Percentiles rank a stretch among this genome's conserved stretches.
These are phyloP conservation scores for Byssochlamys sp. DNA, from an alignment of 2,329 filamentous ascomycete genomes.

Conservation along the genomic window DNA sequence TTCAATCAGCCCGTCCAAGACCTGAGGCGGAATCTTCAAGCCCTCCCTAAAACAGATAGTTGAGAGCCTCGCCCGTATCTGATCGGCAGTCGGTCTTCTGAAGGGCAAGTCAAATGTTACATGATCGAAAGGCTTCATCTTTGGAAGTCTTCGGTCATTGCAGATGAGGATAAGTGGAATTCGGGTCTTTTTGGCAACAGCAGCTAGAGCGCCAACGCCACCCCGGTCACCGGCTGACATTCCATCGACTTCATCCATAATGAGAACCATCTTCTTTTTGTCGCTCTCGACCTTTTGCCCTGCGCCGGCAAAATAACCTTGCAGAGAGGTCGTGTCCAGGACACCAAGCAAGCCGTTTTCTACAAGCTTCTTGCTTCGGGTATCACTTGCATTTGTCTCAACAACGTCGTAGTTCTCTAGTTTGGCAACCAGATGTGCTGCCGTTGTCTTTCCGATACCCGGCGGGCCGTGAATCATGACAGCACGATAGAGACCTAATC, in stretches of 20 bases:
- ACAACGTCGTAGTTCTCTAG: conserved; percentile 87
- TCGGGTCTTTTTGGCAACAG: conserved; percentile 88
- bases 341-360: conserved; percentile 81
- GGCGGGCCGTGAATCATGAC: conserved; percentile 92
- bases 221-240: conserved; percentile 97
- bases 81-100: conserved; percentile 77
- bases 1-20: conserved; percentile 88
- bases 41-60: conserved; percentile 91
- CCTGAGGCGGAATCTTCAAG: conserved; percentile 69
- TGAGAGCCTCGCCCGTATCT: conserved; percentile 83
- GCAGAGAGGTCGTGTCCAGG: conserved; percentile 82
- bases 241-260: conserved; percentile 98
- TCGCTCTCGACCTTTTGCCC: conserved; percentile 66
- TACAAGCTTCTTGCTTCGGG: conserved; percentile 88
- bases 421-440: conserved; percentile 86
- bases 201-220: conserved; percentile 85
- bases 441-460: conserved; percentile 94
- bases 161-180: conserved; percentile 95
- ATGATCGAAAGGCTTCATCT: conserved; percentile 96
- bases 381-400: conserved; percentile 92
- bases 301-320: conserved; percentile 80
- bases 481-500: conserved; percentile 71
- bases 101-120: conserved; percentile 79
- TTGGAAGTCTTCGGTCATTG: conserved; percentile 83
- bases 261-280: conserved; percentile 88